These are phyloP conservation scores for Stephania cephalantha DNA, from an alignment of 164 flowering plant species.

Conservation along the genomic window DNA sequence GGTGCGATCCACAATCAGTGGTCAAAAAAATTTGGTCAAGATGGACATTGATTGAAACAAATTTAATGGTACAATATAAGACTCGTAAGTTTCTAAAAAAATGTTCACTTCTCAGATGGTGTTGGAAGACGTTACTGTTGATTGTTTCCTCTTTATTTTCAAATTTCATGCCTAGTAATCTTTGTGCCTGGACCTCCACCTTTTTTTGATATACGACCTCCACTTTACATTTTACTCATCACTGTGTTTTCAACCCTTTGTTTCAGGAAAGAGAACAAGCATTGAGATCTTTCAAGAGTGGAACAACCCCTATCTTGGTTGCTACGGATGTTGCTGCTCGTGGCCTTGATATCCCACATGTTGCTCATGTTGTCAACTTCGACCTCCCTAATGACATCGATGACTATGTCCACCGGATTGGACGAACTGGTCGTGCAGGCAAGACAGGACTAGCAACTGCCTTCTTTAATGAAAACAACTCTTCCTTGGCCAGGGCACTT, in stretches of 20 bases:
- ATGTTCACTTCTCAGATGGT: background rate
- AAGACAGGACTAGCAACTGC: constrained; percentile 65
- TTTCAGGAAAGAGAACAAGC: constrained; percentile 67
- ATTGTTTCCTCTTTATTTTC: background rate
- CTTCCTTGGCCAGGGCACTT: constrained; percentile 46
- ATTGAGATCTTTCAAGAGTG: constrained; percentile 63
- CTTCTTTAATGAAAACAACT: constrained; percentile 61
- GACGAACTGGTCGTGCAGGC: constrained; percentile 72
- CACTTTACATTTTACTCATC: background rate
- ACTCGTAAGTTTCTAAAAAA: too few relatives aligned
- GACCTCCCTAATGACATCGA: constrained; percentile 81
- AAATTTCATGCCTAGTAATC: background rate
- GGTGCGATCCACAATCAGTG: too few relatives aligned
- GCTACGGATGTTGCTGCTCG: constrained; percentile 87
- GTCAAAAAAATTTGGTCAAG: too few relatives aligned
- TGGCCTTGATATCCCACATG: constrained; percentile 75
- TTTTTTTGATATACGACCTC: background rate
- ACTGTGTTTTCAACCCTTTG: background rate
- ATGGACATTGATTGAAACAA: too few relatives aligned
- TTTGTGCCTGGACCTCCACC: background rate
- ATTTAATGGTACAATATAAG: too few relatives aligned
- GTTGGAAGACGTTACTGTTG: background rate
- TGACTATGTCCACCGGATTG: constrained; percentile 72
- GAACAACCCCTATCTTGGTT: constrained; percentile 61
- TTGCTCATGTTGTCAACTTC: constrained; percentile 71